Base-by-base conservation (phyloP, 371 early-diverging fungal genomes). In the Nematocida sp. region DNA sequence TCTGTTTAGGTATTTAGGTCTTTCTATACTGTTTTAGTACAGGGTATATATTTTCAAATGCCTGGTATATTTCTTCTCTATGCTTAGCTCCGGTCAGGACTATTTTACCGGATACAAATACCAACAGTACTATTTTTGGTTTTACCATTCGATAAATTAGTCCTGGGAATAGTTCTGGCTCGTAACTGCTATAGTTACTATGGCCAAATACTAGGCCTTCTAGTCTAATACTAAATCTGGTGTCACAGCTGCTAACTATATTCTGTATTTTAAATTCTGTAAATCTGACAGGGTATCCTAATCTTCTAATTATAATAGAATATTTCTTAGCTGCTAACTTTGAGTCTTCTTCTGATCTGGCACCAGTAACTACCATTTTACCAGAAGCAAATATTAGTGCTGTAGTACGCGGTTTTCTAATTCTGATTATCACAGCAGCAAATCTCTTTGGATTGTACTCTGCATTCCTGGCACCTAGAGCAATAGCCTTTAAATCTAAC, bases 361-460 rank as follows among this genome's bases (percentile, higher is more conserved):
- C 86, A 23, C 86, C 86, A 5, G 85, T 85, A 23, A 85, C 80
- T 1, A 85, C 99, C 97, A 99, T 97, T 81, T 99, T 99, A 54
- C 99, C 99, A 29, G 94, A 94, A 23, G 97, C 95, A 85, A 99
- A 99, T 77, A 99, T 99, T 76, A 99, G 85, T 1, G 99, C 99
- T 0, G 99, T 99, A 13, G 99, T 99, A 84, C 97, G 95, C 64
- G 99, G 99, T 25, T 84, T 84, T 38, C 98, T 89, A 78, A 99
- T 99, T 80, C 99, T 88, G 96, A 98, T 98, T 79, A 99, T 97
- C 23, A 99, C 99, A 65, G 99, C 99, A 70, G 99, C 99, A 84
- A 99, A 99, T 82, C 99, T 94, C 92, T 99, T 99, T 78, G 99
- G 99, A 85, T 99, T 99, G 86, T 99, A 99, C 85, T 99, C 99